Base-by-base conservation (phyloP, 2,329 filamentous ascomycete species). In the Ophidiomyces ophidiicola region DNA sequence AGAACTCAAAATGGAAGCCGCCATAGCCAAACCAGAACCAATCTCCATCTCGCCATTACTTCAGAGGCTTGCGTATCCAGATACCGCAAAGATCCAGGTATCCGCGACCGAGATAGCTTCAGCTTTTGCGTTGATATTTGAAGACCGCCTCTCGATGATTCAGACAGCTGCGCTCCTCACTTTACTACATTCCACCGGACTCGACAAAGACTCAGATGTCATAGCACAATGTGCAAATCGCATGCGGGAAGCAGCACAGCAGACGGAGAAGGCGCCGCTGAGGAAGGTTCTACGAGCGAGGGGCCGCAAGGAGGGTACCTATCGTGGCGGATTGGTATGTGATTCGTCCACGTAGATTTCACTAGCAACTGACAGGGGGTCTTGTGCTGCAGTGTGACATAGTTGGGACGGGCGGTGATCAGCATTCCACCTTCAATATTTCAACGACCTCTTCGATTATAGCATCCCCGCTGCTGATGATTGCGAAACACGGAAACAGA, bases 341-440 rank as follows among this genome's bases (percentile, higher is more conserved):
- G 17, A 30, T 20, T 39, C 33, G 14, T 19, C 32, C 14, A 19
- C 11, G 8, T 5, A 17, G 18, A 17, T 19, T 12, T 4, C 18
- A 23, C 29, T 31, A 23, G 38, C 25, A 31, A 24, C 41, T 41
- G 36, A 38, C 44, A 36, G 6, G 41, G 33, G 24, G n/a, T n/a
- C n/a, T n/a, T 39, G 5, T 17, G 20, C 36, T 47, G 43, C 47
- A 77, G 72, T 78, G 87, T 58, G 90, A 98, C 60, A 96, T 98
- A 58, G 90, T 98, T 43, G 90, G 90, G 50, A 98, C 90, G 5
- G 90, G 90, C 49, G 90, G 90, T 55, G 90, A 98, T 66, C 80
- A 82, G 14, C 87, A 96, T 70, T 85, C 93, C 61, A 98, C 90
- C 23, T 98, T 94, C 76, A 98, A 98, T 61, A 88, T 98, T 58